A percentile compares a stretch with the other conserved stretches of the same genome.
These are phyloP conservation scores for Atkinsonella texensis DNA, from an alignment of 2,329 filamentous ascomycete genomes.

Conservation along the genomic window DNA sequence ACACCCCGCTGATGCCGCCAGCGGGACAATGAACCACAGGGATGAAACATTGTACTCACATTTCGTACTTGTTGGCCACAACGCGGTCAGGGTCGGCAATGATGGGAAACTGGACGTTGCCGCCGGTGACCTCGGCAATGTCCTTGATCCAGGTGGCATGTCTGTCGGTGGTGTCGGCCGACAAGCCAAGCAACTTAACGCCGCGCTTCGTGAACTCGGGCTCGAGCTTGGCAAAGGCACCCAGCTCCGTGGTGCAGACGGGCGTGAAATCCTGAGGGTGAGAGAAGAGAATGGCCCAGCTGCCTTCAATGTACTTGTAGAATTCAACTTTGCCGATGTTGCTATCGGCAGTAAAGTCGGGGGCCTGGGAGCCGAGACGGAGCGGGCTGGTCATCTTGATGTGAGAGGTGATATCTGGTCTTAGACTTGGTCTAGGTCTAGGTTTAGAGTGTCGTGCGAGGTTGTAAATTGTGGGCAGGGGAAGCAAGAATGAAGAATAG, in stretches of 20 bases:
- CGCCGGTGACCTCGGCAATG: slow-evolving; percentile 66
- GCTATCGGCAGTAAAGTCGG: slow-evolving; percentile 76
- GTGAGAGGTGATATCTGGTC: neutral
- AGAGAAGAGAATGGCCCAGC: slow-evolving; percentile 74
- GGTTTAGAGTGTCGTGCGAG: too few relatives aligned
- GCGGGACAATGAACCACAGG: neutral
- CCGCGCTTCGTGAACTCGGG: slow-evolving; percentile 76
- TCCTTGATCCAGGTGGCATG: slow-evolving; percentile 89
- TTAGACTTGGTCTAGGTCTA: too few relatives aligned
- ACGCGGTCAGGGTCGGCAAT: slow-evolving; percentile 70
- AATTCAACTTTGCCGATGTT: slow-evolving; percentile 70
- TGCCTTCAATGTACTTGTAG: slow-evolving; percentile 68
- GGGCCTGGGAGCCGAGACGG: slow-evolving; percentile 55
- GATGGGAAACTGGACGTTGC: slow-evolving; percentile 63
- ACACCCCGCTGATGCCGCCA: too few relatives aligned
- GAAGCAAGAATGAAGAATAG: neutral
- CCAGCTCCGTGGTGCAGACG: slow-evolving; percentile 91
- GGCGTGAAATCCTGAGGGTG: slow-evolving; percentile 88
- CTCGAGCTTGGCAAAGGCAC: slow-evolving; percentile 81
- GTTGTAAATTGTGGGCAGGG: too few relatives aligned
- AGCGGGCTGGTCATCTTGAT: slow-evolving; percentile 29
- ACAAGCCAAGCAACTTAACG: slow-evolving; percentile 85
- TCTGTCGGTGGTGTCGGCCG: slow-evolving; percentile 72
- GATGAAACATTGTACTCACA: slow-evolving; percentile 34
- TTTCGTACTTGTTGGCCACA: slow-evolving; percentile 66